A percentile compares a stretch with the other conserved stretches of the same genome.
phyloP scores from a whole-genome alignment of 2,329 filamentous ascomycete genomes.

The Magnaporthales sp. region DNA sequence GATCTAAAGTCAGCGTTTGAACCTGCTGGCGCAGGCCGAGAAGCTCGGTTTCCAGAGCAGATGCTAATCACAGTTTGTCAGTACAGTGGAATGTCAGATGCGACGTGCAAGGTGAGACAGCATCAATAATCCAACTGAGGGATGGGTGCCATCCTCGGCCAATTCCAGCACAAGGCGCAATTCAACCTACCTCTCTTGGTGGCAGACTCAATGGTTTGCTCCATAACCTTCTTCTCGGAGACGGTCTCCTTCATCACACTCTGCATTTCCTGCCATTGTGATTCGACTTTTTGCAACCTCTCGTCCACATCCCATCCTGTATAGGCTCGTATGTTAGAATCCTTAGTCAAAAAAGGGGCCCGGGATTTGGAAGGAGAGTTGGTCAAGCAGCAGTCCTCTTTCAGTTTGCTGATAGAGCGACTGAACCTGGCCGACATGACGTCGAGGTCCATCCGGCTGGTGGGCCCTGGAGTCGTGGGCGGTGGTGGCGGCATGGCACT shows the following conservation, averaged over 20 bases:
- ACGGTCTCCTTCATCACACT: constrained; percentile 63
- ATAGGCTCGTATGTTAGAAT: constrained; percentile 59
- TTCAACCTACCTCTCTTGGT: constrained; percentile 61
- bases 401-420: constrained; percentile 14
- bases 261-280: constrained; percentile 62
- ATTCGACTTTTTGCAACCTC: constrained; percentile 68
- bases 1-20: constrained; percentile 28
- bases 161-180: not conserved
- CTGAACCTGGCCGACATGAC: constrained; percentile 13
- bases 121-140: not conserved
- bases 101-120: not conserved
- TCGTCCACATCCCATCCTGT: constrained; percentile 74
- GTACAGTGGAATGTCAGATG: not conserved
- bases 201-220: constrained; percentile 65
- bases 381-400: constrained; percentile 19
- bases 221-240: constrained; percentile 58
- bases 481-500: constrained; percentile 8
- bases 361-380: constrained; percentile 32
- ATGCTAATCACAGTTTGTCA: constrained; percentile 8
- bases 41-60: constrained; percentile 54
- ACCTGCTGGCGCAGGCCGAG: constrained; percentile 37
- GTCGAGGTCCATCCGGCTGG: not conserved
- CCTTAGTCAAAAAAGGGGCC: constrained; percentile 53
- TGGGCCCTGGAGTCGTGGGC: constrained; percentile 19
- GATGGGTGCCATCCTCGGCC: not conserved